These are phyloP conservation scores for Wickerhamomyces strasburgensis DNA, from an alignment of 805 yeast genomes.

Conservation along the genomic window DNA sequence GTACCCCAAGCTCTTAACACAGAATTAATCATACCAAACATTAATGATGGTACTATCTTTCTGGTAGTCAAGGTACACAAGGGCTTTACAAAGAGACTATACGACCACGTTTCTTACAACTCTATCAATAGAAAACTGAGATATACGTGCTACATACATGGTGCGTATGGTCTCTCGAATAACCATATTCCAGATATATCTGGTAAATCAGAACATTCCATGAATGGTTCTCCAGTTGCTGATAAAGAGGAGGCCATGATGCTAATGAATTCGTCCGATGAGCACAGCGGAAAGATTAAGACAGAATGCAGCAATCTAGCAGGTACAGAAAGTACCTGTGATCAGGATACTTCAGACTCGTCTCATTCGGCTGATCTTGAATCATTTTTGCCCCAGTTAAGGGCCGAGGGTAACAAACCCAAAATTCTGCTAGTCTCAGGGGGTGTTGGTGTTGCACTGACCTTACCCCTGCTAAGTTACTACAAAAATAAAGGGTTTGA, in stretches of 20 bases:
- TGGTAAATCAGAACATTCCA: background rate
- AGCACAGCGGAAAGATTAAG: too few species aligned
- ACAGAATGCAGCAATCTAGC: too few species aligned
- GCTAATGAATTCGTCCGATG: too few species aligned
- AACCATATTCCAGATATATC: slow-evolving; percentile 15
- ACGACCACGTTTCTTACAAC: slow-evolving; percentile 1
- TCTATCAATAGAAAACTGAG: background rate
- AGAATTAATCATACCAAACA: background rate
- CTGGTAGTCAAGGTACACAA: slow-evolving; percentile 18
- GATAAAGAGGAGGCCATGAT: background rate
- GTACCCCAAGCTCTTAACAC: slow-evolving; percentile 4
- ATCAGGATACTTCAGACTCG: too few species aligned
- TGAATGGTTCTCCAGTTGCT: background rate
- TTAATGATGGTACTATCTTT: slow-evolving; percentile 4
- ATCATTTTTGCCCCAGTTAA: background rate
- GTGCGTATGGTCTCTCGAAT: slow-evolving; percentile 24
- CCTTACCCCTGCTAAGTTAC: slow-evolving; percentile 12
- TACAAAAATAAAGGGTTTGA: slow-evolving; percentile 7
- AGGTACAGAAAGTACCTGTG: too few species aligned
- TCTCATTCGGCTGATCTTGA: too few species aligned
- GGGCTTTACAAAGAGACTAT: slow-evolving; percentile 22
- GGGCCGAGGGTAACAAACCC: background rate
- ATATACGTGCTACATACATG: slow-evolving; percentile 21
- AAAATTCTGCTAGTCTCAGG: slow-evolving; percentile 19
- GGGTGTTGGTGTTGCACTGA: slow-evolving; percentile 18